These are phyloP conservation scores for Pelagophyceae sp. DNA, from an alignment of 352 stramenopile species.

Conservation along the genomic window DNA sequence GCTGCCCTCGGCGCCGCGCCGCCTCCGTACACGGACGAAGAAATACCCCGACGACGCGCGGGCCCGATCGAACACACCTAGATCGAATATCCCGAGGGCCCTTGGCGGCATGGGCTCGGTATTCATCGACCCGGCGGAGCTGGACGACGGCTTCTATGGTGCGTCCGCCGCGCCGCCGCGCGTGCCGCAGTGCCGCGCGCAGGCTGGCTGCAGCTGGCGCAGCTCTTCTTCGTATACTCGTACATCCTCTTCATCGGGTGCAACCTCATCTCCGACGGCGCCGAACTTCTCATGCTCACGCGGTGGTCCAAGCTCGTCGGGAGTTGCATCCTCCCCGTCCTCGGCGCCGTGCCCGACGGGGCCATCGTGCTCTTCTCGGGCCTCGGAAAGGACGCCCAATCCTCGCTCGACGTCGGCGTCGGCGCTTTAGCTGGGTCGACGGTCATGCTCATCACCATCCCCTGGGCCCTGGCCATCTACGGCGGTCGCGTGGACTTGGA, in stretches of 20 bases:
- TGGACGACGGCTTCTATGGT: constrained; percentile 19
- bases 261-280: constrained; percentile 95
- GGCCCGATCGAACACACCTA: no score
- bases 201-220: constrained; percentile 57
- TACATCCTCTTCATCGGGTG: constrained; percentile 91
- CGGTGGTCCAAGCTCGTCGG: constrained; percentile 87
- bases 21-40: no score
- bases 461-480: constrained; percentile 82
- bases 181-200: neutral
- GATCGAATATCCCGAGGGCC: no score
- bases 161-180: no score
- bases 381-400: constrained; percentile 63
- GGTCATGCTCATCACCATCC: constrained; percentile 99
- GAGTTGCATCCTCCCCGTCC: constrained; percentile 86
- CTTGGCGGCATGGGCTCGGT: neutral
- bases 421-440: constrained; percentile 91
- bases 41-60: no score
- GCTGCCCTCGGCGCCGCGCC: no score
- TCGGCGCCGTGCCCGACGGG: constrained; percentile 91
- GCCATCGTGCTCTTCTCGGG: constrained; percentile 95
- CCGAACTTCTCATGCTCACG: constrained; percentile 90
- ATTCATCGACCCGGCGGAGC: neutral
- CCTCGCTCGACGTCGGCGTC: constrained; percentile 88
- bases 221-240: constrained; percentile 87
- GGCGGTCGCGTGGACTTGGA: constrained; percentile 87